These are phyloP conservation scores for Dactylellina drechsleri DNA, from an alignment of 2,329 filamentous ascomycete species.

Conservation along the genomic window DNA sequence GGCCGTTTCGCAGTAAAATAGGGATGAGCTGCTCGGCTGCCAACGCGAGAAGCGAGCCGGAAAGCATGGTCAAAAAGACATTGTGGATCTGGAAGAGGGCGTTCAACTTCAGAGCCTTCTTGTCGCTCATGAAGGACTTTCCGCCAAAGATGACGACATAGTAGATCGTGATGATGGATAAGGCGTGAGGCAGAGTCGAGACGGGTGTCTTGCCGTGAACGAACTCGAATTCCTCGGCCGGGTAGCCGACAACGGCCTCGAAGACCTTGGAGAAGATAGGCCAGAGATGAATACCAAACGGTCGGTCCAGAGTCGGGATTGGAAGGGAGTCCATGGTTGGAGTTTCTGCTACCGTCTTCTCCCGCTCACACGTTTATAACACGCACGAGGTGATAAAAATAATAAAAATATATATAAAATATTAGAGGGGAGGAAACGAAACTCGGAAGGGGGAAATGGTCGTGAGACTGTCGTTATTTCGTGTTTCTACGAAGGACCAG, in stretches of 20 bases:
- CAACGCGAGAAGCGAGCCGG: slow-evolving; percentile 79
- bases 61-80: slow-evolving; percentile 89
- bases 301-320: slow-evolving; percentile 84
- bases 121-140: slow-evolving; percentile 88
- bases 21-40: slow-evolving; percentile 92
- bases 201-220: slow-evolving; percentile 82
- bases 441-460: slow-evolving; percentile 27
- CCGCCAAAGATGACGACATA: slow-evolving; percentile 92
- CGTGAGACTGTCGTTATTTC: slow-evolving; percentile 38
- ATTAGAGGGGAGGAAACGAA: slow-evolving; percentile 11
- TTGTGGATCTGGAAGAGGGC: slow-evolving; percentile 95
- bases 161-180: slow-evolving; percentile 71
- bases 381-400: not conserved
- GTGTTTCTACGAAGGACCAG: slow-evolving; percentile 13
- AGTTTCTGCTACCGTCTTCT: not conserved
- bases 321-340: slow-evolving; percentile 61
- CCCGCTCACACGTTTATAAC: not conserved
- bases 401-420: not conserved
- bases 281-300: slow-evolving; percentile 92
- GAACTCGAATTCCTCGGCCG: slow-evolving; percentile 86
- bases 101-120: slow-evolving; percentile 86
- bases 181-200: slow-evolving; percentile 86
- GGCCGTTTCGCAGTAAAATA: slow-evolving; percentile 78
- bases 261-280: slow-evolving; percentile 91
- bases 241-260: slow-evolving; percentile 79